These are phyloP conservation scores for Zoysia pacifica DNA, from an alignment of 176 grass and related monocot genomes.

Conservation along the genomic window DNA sequence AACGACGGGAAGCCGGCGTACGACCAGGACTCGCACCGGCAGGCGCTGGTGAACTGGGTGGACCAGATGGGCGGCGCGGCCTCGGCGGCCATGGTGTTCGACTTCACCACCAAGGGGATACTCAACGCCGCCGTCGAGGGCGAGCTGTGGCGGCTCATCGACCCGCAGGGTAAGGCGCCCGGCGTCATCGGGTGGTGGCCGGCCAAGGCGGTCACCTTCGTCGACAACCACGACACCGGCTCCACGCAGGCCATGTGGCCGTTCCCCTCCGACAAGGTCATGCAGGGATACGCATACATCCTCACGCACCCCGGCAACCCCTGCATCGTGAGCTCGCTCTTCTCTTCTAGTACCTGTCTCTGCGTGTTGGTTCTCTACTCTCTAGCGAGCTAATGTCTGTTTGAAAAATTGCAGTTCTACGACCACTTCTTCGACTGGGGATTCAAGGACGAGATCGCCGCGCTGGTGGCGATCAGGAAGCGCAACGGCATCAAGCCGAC, in stretches of 20 bases:
- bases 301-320: constrained; percentile 72
- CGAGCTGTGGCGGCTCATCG: constrained; percentile 48
- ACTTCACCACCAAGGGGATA: constrained; percentile 55
- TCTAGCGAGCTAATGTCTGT: too few species aligned
- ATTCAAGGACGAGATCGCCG: constrained; percentile 36
- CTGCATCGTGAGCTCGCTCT: constrained; percentile 53
- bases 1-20: constrained; percentile 28
- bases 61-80: constrained; percentile 19
- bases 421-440: constrained; percentile 53
- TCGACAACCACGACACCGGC: constrained; percentile 85
- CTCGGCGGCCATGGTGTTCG: constrained; percentile 37
- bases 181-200: constrained; percentile 66
- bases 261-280: constrained; percentile 73
- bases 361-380: neutral
- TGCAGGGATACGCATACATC: constrained; percentile 85
- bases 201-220: constrained; percentile 77
- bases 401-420: constrained; percentile 35
- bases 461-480: constrained; percentile 45
- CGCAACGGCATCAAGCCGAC: constrained; percentile 36
- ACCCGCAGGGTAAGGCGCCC: constrained; percentile 53
- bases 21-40: constrained; percentile 38
- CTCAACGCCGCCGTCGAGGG: constrained; percentile 42
- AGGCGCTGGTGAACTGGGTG: constrained; percentile 50
- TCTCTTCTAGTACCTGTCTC: too few species aligned
- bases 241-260: constrained; percentile 71